Evolutionary conservation across 306 rosid genomes (phyloP).

Genomic region (Hippophae tibetana): DNA sequence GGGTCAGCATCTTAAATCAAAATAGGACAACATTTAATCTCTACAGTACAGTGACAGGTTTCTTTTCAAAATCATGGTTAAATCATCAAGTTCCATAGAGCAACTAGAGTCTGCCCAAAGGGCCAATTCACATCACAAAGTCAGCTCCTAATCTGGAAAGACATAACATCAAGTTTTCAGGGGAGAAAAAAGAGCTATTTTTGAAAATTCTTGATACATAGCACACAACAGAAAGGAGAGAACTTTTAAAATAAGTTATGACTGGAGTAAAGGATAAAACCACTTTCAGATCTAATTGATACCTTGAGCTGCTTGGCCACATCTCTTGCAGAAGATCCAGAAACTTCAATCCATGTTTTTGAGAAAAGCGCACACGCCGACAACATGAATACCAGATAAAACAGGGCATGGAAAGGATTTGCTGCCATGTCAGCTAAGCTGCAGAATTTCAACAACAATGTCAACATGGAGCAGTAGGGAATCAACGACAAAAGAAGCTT

Average conservation of each 20-base stretch:
- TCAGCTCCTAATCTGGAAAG: no score
- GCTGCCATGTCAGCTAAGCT: slow-evolving; percentile 97
- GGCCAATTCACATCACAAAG: no score
- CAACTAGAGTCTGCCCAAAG: no score
- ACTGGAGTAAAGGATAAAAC: neutral
- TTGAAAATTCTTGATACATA: neutral
- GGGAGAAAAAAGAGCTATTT: no score
- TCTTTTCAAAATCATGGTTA: no score
- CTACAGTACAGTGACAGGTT: no score
- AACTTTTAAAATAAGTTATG: no score
- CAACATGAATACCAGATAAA: slow-evolving; percentile 78
- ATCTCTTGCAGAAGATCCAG: slow-evolving; percentile 89
- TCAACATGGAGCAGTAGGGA: neutral
- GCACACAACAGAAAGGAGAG: neutral
- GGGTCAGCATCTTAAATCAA: no score
- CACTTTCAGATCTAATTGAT: neutral
- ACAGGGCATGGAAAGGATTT: slow-evolving; percentile 80
- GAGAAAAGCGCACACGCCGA: slow-evolving; percentile 85
- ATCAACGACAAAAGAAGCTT: neutral
- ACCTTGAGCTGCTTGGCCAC: slow-evolving; percentile 95
- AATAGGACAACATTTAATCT: no score
- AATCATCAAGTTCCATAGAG: no score
- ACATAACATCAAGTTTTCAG: no score
- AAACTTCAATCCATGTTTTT: slow-evolving; percentile 93
- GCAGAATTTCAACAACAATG: slow-evolving; percentile 9